Evolutionary conservation across 1,139 yeast species (phyloP).

Genomic region (Debaryomyces udenii): DNA sequence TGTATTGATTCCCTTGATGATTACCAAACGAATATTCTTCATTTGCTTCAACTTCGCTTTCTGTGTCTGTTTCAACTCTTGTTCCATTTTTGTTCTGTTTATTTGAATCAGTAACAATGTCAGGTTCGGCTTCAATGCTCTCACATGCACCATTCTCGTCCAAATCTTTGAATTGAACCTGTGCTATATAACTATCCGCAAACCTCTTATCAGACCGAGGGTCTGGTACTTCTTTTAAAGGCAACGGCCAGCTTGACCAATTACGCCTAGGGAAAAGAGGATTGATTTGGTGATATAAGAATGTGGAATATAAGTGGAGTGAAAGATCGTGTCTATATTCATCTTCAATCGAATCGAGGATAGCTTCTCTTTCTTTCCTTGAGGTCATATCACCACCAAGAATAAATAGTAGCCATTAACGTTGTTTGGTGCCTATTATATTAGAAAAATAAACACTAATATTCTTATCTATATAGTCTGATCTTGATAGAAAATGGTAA

Average conservation of each 20-base stretch:
- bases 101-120: slow-evolving; percentile 8
- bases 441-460: background rate
- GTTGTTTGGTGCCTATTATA: background rate
- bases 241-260: slow-evolving; percentile 56
- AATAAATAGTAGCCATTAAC: background rate
- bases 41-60: background rate
- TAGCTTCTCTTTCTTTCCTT: slow-evolving; percentile 27
- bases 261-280: slow-evolving; percentile 36
- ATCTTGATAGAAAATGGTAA: background rate
- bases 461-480: background rate
- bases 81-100: background rate
- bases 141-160: slow-evolving; percentile 7
- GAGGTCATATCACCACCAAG: slow-evolving; percentile 15
- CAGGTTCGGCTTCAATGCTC: slow-evolving; percentile 17
- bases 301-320: slow-evolving; percentile 53
- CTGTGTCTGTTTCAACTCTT: background rate
- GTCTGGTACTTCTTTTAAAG: slow-evolving; percentile 34
- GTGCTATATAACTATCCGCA: slow-evolving; percentile 24
- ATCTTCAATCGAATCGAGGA: slow-evolving; percentile 42
- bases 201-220: slow-evolving; percentile 29
- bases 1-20: slow-evolving; percentile 3
- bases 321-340: slow-evolving; percentile 52
- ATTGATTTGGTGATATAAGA: slow-evolving; percentile 42
- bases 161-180: slow-evolving; percentile 16
- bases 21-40: background rate